Percentiles rank a stretch among this genome's conserved stretches.
Evolutionary conservation across 108 stramenopile species (phyloP).

Genomic region (Pseudonitzschia delicatissima): DNA sequence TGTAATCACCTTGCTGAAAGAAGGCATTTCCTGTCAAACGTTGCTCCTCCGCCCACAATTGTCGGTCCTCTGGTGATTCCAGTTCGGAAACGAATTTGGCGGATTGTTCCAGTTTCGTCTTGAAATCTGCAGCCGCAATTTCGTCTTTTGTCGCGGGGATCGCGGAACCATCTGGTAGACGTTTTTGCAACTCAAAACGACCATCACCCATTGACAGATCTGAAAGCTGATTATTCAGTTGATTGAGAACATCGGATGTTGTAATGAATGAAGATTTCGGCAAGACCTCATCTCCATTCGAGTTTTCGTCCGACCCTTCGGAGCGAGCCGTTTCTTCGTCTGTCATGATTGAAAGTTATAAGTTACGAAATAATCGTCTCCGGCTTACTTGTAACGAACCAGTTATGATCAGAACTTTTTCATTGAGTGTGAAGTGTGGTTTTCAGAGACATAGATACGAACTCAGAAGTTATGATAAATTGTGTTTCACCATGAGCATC

Average conservation of each 20-base stretch:
- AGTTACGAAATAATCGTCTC: too few relatives aligned
- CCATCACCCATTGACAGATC: slow-evolving; percentile 10
- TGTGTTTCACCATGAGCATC: too few relatives aligned
- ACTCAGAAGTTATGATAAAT: too few relatives aligned
- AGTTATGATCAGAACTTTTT: too few relatives aligned
- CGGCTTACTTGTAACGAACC: too few relatives aligned
- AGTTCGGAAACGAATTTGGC: slow-evolving; percentile 42
- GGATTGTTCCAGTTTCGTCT: slow-evolving; percentile 69
- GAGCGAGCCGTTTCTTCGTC: not conserved
- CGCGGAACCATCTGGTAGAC: slow-evolving; percentile 74
- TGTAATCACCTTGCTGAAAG: slow-evolving; percentile 53
- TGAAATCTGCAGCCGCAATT: slow-evolving; percentile 61
- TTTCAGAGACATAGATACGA: too few relatives aligned
- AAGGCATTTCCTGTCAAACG: slow-evolving; percentile 61
- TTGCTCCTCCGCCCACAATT: slow-evolving; percentile 65
- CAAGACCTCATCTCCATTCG: not conserved
- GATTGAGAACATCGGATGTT: slow-evolving; percentile 34
- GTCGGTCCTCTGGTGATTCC: slow-evolving; percentile 34
- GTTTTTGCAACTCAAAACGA: slow-evolving; percentile 71
- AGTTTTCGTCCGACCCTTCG: not conserved
- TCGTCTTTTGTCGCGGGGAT: slow-evolving; percentile 54
- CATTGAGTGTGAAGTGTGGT: too few relatives aligned
- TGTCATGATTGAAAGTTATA: not conserved
- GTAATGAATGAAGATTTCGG: slow-evolving; percentile 28
- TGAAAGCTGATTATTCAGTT: slow-evolving; percentile 27